phyloP scores from a whole-genome alignment of 305 asterid genomes.

The Fraxinus baroniana region DNA sequence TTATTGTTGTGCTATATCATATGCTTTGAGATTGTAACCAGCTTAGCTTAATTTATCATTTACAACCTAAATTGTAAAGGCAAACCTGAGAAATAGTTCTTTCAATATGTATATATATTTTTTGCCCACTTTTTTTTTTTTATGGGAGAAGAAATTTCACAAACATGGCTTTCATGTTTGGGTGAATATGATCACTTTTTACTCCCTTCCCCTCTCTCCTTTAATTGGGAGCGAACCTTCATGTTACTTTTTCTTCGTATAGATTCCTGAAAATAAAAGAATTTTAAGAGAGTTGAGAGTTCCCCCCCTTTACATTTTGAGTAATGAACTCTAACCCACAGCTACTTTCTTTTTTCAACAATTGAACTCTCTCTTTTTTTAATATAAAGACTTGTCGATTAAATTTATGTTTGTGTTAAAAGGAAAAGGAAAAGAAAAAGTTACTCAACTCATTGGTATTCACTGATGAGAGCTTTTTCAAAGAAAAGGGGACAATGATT shows the following conservation, averaged over 20 bases:
- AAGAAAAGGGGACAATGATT: neutral
- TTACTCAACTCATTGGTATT: neutral
- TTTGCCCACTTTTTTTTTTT: neutral
- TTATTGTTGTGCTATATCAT: neutral
- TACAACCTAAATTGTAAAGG: neutral
- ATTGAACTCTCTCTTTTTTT: neutral
- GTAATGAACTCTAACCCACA: neutral
- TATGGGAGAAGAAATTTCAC: neutral
- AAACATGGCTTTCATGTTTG: neutral
- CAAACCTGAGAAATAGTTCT: neutral
- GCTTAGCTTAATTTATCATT: neutral
- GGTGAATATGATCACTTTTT: neutral
- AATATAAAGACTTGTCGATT: neutral
- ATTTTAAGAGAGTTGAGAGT: neutral
- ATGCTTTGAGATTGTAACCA: neutral
- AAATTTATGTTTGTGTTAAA: neutral
- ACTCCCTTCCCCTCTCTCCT: neutral
- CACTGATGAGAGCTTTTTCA: neutral
- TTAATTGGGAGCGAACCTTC: neutral
- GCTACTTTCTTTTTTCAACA: neutral
- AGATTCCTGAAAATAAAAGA: conserved; percentile 1
- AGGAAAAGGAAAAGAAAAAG: neutral
- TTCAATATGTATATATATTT: neutral
- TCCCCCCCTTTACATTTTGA: neutral
- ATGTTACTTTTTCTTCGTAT: neutral